Base-by-base conservation (phyloP, 164 flowering plant species). In the Pachysandra terminalis region DNA sequence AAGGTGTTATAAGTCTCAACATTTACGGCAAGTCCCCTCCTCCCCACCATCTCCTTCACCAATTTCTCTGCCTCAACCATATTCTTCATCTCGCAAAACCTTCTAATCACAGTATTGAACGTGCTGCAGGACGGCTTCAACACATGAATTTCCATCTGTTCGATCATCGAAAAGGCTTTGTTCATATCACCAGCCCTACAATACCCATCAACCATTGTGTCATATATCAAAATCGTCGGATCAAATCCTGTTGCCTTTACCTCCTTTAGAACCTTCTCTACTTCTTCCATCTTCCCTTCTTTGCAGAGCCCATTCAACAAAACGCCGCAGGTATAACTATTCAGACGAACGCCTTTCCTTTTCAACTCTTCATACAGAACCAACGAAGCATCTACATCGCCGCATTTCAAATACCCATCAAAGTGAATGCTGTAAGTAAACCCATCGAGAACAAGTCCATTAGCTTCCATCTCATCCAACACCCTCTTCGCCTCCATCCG, bases 261-360 rank as follows among this genome's bases (percentile, higher is more conserved):
- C 68, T 70, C 79, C 60, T 63, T 68, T 63, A 90, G 53, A 68
- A 87, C 16, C 67, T 80, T 79, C 79, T 85, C 85, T 0, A 84
- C 93, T 62, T 68, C 79, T 14, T 78, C 84, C 61, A 83, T 51
- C 71, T 80, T 84, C 64, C 91, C 91, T 67, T 54, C 82, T 72
- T 84, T 85, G 75, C 93, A 87, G n/a, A 91, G 69, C 24, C 75
- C 85, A 67, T 83, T 89, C 73, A 91, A 66, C 73, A 91, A 75
- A 75, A 78, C 68, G 58, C 84, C 68, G 66, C 74, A 72, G 15
- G 87, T 82, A 66, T 81, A 82, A 15, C 56, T 67, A 74, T 80
- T 75, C 22, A 86, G 54, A 57, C 52, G 69, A 26, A 78, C 70
- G 19, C 94, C 92, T 62, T 77, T 82, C 56, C 35, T 63, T 1